Evolutionary conservation across 2,329 filamentous ascomycete species (phyloP), one percentile per base, ranked within the genome.

Genomic region (Hansfordia pulvinata): DNA sequence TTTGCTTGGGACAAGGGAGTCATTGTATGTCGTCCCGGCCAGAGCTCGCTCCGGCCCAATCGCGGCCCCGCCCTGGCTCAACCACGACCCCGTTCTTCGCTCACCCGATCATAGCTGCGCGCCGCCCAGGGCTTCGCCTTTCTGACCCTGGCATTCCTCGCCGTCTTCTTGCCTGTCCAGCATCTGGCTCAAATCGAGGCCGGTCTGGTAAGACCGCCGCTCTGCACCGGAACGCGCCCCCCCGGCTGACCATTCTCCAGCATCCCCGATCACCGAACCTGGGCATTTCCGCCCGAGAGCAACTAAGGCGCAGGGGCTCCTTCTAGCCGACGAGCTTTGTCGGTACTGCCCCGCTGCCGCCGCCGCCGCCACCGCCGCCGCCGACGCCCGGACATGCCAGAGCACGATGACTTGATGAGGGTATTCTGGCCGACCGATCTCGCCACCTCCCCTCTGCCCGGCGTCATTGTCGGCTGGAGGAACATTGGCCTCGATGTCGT

Each of bases 1-100:
- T 98, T 96, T 54, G 90, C 92, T 41, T 94, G 86, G 85, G 82
- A 96, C 55, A 83, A 96, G 82, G 85, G 88, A 50, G 90, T 98
- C 46, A 80, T 96, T 51, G 85, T 93, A 62, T 47, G 78, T 62
- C 24, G 17, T 25, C 21, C 25, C 19, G n/a, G 9, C 30, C 30
- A 29, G 29, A 27, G 13, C 25, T 25, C 22, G 8, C 30, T 17
- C 8, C 5, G 19, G n/a, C 17, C 15, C 16, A 13, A 17, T 8
- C 19, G 19, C n/a, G 11, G 5, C 17, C 18, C 19, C 7, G 16
- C 17, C 25, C 10, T 24, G 12, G 29, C 32, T 34, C 32, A 40
- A 8, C 10, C 9, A 6, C 12, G 8, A 8, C 12, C 14, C 30
- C 27, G 17, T 16, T 17, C 17, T 28, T 30, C 7, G 22, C 27